phyloP scores from a whole-genome alignment of 768 basidiomycete species.

The Lentinula raphanica region DNA sequence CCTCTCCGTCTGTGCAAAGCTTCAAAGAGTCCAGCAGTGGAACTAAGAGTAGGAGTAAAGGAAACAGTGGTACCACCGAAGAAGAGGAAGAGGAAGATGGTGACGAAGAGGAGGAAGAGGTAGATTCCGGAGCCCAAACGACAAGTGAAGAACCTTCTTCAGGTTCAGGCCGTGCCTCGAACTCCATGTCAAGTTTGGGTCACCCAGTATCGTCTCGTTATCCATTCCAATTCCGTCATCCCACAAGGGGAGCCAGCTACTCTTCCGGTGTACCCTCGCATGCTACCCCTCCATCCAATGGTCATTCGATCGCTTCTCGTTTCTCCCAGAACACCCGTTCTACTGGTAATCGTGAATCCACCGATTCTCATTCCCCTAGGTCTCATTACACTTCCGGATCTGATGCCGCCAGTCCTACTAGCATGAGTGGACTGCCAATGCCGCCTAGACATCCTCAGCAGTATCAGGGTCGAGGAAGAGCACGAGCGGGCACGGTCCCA shows the following conservation, averaged over 20 bases:
- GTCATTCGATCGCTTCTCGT: constrained; percentile 32
- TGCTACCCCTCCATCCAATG: constrained; percentile 31
- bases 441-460: constrained; percentile 34
- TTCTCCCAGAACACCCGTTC: constrained; percentile 52
- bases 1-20: constrained; percentile 40
- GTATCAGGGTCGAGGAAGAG: constrained; percentile 21
- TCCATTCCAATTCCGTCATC: constrained; percentile 62
- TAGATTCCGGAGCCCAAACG: constrained; percentile 36
- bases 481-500: constrained; percentile 29
- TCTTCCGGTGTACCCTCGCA: constrained; percentile 39
- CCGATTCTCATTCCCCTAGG: constrained; percentile 52
- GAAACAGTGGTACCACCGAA: constrained; percentile 21
- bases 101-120: constrained; percentile 28
- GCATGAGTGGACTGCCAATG: constrained; percentile 35
- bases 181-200: constrained; percentile 82
- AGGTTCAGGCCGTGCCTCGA: constrained; percentile 57
- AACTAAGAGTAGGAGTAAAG: constrained; percentile 18
- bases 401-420: constrained; percentile 31
- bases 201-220: constrained; percentile 68
- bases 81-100: constrained; percentile 30
- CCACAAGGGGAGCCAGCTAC: constrained; percentile 36
- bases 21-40: constrained; percentile 30
- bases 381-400: constrained; percentile 28
- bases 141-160: constrained; percentile 41
- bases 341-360: constrained; percentile 58